Conservation (phyloP, 805 yeast species). For the Hanseniaspora lachancei region DNA sequence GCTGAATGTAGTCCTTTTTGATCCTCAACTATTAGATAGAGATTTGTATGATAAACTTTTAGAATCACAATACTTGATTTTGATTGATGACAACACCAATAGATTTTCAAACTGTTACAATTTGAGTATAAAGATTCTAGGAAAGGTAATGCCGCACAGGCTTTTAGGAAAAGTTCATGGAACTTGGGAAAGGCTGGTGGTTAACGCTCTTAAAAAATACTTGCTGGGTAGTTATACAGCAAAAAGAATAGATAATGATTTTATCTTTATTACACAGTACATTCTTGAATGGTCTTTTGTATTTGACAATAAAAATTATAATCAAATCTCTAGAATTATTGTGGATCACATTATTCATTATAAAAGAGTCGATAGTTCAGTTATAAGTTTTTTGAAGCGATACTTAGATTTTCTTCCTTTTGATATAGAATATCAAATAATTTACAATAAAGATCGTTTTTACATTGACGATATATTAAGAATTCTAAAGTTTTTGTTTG, state of each 20-base stretch:
- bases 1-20: neutral
- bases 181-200: slow-evolving; percentile 6
- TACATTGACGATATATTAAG: slow-evolving; percentile 7
- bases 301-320: neutral
- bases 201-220: neutral
- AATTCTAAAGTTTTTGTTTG: neutral
- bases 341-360: neutral
- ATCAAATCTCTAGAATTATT: neutral
- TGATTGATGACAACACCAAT: neutral
- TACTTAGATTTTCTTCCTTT: slow-evolving; percentile 6
- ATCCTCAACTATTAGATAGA: neutral
- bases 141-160: neutral
- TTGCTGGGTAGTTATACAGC: neutral
- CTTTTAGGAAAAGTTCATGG: slow-evolving; percentile 9
- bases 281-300: slow-evolving; percentile 1
- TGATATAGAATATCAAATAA: neutral
- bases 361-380: neutral
- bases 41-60: slow-evolving; percentile 9
- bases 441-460: neutral
- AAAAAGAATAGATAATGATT: slow-evolving; percentile 4
- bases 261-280: neutral
- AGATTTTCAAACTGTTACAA: slow-evolving; percentile 5
- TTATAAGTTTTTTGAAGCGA: neutral
- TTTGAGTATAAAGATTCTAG: neutral
- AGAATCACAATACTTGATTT: slow-evolving; percentile 11